phyloP scores from a whole-genome alignment of 257 asterid species.

The Solanum chaucha region DNA sequence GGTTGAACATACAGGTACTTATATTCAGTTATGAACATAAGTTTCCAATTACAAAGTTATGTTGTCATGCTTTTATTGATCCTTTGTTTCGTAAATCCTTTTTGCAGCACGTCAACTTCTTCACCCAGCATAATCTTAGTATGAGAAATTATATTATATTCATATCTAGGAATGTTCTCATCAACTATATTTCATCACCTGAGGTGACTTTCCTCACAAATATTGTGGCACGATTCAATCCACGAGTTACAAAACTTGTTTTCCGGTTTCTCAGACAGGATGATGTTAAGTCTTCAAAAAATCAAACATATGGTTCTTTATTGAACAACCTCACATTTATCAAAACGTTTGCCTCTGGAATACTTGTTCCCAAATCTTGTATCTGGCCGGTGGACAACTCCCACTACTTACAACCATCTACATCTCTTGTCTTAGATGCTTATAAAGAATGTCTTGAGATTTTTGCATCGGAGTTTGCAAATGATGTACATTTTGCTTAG shows the following conservation, averaged over 20 bases:
- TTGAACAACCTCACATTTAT: slow-evolving; percentile 22
- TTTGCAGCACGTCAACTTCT: too few relatives aligned
- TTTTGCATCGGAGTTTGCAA: slow-evolving; percentile 47
- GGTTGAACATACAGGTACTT: slow-evolving; percentile 59
- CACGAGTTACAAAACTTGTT: slow-evolving; percentile 29
- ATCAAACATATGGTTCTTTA: slow-evolving; percentile 39
- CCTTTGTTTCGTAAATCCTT: too few relatives aligned
- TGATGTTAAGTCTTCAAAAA: slow-evolving; percentile 57
- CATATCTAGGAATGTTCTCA: slow-evolving; percentile 30
- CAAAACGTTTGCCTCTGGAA: slow-evolving; percentile 66
- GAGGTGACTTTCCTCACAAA: slow-evolving; percentile 71
- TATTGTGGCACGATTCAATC: slow-evolving; percentile 36
- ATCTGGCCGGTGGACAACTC: slow-evolving; percentile 14
- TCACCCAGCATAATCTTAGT: too few relatives aligned
- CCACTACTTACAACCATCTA: slow-evolving; percentile 34
- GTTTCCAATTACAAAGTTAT: not conserved
- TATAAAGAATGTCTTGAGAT: slow-evolving; percentile 63
- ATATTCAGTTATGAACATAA: not conserved
- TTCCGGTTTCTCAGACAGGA: slow-evolving; percentile 25
- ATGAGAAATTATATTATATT: too few relatives aligned
- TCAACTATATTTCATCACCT: slow-evolving; percentile 66
- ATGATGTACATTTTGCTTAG: slow-evolving; percentile 42
- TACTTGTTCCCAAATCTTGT: slow-evolving; percentile 43
- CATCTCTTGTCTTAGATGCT: slow-evolving; percentile 62
- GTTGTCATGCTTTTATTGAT: too few relatives aligned